phyloP scores from a whole-genome alignment of 2,329 filamentous ascomycete species.

The Claviceps fusiformis region DNA sequence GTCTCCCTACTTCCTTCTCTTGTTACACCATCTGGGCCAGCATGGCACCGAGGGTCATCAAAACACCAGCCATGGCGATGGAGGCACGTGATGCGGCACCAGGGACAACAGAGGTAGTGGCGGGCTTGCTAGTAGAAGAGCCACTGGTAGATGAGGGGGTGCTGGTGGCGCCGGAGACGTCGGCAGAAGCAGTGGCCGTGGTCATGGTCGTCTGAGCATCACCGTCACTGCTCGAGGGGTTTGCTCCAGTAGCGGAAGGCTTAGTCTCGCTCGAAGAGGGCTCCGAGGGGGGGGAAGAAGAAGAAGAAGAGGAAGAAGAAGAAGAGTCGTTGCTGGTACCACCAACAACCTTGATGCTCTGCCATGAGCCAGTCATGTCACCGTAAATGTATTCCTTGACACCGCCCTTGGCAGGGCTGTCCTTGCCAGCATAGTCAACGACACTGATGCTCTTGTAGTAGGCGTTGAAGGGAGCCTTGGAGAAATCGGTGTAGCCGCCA shows the following conservation, averaged over 20 bases:
- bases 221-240: neutral
- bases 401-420: slow-evolving; percentile 17
- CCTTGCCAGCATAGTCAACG: slow-evolving; percentile 29
- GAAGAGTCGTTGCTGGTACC: slow-evolving; percentile 52
- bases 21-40: slow-evolving; percentile 15
- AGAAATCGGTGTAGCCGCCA: slow-evolving; percentile 41
- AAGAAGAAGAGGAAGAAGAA: slow-evolving; percentile 30
- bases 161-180: slow-evolving; percentile 6
- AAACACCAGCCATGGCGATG: slow-evolving; percentile 12
- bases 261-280: slow-evolving; percentile 22
- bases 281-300: slow-evolving; percentile 15
- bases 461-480: slow-evolving; percentile 27
- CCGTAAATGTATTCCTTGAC: slow-evolving; percentile 28
- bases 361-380: slow-evolving; percentile 26
- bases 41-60: slow-evolving; percentile 16
- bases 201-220: slow-evolving; percentile 10
- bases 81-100: slow-evolving; percentile 14
- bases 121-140: neutral
- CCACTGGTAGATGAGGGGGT: neutral
- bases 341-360: slow-evolving; percentile 49
- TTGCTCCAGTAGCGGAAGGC: slow-evolving; percentile 12
- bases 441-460: slow-evolving; percentile 32
- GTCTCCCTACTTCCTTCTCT: neutral
- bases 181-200: slow-evolving; percentile 6
- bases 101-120: slow-evolving; percentile 6